Conservation (phyloP, 208 protist species). For the Trypanosoma congolense region DNA sequence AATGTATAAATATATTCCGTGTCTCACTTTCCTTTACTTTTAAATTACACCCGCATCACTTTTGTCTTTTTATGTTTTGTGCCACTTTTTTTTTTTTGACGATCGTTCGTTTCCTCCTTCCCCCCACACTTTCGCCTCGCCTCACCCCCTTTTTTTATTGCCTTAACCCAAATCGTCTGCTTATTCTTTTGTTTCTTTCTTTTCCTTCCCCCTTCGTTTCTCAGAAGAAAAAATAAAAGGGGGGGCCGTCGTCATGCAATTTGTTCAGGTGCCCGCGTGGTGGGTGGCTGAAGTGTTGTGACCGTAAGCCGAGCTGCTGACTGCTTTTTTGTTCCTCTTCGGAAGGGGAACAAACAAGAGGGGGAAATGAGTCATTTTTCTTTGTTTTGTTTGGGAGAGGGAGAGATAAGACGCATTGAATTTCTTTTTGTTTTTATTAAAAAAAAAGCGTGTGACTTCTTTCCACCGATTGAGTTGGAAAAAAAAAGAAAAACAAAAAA, state of each 20-base stretch:
- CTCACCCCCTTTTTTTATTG: slow-evolving; percentile 7
- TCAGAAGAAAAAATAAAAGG: too few species aligned
- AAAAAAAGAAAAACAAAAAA: slow-evolving; percentile 4
- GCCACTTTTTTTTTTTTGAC: slow-evolving; percentile 18
- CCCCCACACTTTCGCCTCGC: slow-evolving; percentile 14
- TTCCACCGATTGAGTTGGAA: neutral
- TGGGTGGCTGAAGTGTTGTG: too few species aligned
- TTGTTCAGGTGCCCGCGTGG: too few species aligned
- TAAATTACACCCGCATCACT: too few species aligned
- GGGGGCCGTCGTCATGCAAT: too few species aligned
- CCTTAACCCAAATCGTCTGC: neutral
- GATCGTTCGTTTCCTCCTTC: slow-evolving; percentile 1
- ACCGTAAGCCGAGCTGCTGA: too few species aligned
- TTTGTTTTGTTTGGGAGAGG: slow-evolving; percentile 15
- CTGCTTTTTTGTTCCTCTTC: slow-evolving; percentile 4
- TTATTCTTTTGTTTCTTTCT: neutral
- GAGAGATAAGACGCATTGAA: neutral
- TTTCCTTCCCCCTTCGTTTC: too few species aligned
- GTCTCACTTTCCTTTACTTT: too few species aligned
- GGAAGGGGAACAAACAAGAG: too few species aligned
- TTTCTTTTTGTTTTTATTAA: slow-evolving; percentile 7
- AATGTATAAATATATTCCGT: too few species aligned
- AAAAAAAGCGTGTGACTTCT: neutral
- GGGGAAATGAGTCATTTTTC: too few species aligned
- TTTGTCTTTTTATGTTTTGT: slow-evolving; percentile 22